Conservation (phyloP, 2,329 filamentous ascomycete species). For the Aspergillus tamarii region DNA sequence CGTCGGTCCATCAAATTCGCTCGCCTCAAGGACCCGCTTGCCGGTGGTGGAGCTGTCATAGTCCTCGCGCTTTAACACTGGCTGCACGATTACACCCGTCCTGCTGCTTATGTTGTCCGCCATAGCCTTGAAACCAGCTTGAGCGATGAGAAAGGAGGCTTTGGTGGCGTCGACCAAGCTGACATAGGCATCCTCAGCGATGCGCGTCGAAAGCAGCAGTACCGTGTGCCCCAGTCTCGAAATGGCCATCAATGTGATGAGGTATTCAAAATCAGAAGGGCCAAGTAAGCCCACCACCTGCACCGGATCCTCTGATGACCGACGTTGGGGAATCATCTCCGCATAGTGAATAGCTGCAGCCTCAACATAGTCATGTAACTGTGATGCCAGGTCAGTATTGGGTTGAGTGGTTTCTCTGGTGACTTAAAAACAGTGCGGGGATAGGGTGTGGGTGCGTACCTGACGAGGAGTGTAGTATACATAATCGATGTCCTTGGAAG, state of each 20-base stretch:
- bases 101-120: slow-evolving; percentile 25
- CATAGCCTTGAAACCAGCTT: slow-evolving; percentile 22
- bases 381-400: neutral
- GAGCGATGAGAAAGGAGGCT: slow-evolving; percentile 23
- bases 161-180: slow-evolving; percentile 26
- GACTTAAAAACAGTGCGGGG: neutral
- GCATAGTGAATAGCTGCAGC: slow-evolving; percentile 23
- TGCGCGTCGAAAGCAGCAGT: slow-evolving; percentile 28
- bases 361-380: slow-evolving; percentile 25
- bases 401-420: neutral
- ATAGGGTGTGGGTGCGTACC: slow-evolving; percentile 5
- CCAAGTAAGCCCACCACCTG: slow-evolving; percentile 29
- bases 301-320: slow-evolving; percentile 23
- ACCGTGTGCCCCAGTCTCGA: slow-evolving; percentile 28
- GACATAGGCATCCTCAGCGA: slow-evolving; percentile 26
- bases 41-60: slow-evolving; percentile 1
- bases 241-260: slow-evolving; percentile 27
- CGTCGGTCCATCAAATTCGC: slow-evolving; percentile 25
- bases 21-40: slow-evolving; percentile 1
- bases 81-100: slow-evolving; percentile 22
- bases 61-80: slow-evolving; percentile 14
- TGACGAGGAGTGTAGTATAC: slow-evolving; percentile 23
- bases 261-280: slow-evolving; percentile 28
- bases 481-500: slow-evolving; percentile 17
- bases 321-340: slow-evolving; percentile 21